Conservation (phyloP, 208 protist species). For the Trypanosoma brucei region DNA sequence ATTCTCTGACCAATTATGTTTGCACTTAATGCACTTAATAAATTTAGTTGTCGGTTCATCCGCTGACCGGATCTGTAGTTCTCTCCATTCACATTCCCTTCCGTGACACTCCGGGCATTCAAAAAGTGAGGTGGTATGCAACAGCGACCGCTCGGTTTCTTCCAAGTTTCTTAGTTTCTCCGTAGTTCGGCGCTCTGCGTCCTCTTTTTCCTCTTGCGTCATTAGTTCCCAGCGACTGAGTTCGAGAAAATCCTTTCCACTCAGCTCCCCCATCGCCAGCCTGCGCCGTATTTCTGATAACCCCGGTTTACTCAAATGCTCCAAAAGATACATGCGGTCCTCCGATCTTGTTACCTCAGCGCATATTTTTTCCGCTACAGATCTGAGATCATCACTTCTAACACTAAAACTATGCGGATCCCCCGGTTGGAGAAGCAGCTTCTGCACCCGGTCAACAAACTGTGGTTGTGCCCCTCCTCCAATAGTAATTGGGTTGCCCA, state of each 20-base stretch:
- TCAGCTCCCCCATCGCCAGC: slow-evolving; percentile 89
- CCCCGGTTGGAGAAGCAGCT: slow-evolving; percentile 51
- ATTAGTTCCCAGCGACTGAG: slow-evolving; percentile 91
- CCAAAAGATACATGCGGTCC: slow-evolving; percentile 80
- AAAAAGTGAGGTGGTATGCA: slow-evolving; percentile 63
- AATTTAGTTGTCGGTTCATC: slow-evolving; percentile 98
- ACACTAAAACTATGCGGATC: slow-evolving; percentile 27
- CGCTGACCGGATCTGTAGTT: slow-evolving; percentile 94
- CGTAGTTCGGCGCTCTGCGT: slow-evolving; percentile 81
- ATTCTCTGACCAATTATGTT: slow-evolving; percentile 82
- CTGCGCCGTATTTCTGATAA: slow-evolving; percentile 73
- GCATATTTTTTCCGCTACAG: slow-evolving; percentile 44
- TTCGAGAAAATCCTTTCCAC: slow-evolving; percentile 82
- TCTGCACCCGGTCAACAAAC: slow-evolving; percentile 44
- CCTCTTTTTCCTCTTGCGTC: slow-evolving; percentile 90
- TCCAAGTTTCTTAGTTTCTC: slow-evolving; percentile 85
- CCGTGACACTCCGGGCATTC: slow-evolving; percentile 82
- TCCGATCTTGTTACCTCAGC: slow-evolving; percentile 58
- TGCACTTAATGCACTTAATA: slow-evolving; percentile 91
- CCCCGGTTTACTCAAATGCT: slow-evolving; percentile 79
- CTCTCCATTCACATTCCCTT: slow-evolving; percentile 82
- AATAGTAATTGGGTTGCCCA: neutral
- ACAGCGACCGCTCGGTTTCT: slow-evolving; percentile 32
- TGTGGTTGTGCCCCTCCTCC: slow-evolving; percentile 7
- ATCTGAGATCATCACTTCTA: slow-evolving; percentile 31